Evolutionary conservation across 805 yeast genomes (phyloP).

Genomic region (Starmerella asiatica): DNA sequence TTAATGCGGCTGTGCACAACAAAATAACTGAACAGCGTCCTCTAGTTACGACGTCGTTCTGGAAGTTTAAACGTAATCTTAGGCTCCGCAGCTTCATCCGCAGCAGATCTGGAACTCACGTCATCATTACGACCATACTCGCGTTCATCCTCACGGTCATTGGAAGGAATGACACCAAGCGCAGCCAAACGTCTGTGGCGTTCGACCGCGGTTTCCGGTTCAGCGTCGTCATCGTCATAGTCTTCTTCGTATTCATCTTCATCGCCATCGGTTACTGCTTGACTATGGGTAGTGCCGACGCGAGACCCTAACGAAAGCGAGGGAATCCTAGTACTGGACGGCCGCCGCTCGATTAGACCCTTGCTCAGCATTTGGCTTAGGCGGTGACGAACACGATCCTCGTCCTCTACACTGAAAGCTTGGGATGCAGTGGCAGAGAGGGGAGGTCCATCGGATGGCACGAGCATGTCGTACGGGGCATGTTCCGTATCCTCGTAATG

Average conservation of each 20-base stretch:
- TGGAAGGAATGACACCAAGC: conserved; percentile 23
- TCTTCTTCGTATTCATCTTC: conserved; percentile 24
- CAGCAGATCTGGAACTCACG: not conserved
- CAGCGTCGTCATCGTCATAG: conserved; percentile 25
- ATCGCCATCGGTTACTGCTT: conserved; percentile 16
- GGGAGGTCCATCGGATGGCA: conserved; percentile 18
- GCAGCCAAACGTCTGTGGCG: conserved; percentile 43
- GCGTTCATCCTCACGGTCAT: conserved; percentile 20
- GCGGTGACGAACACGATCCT: conserved; percentile 11
- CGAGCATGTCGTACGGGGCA: conserved; percentile 19
- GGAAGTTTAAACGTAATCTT: conserved; percentile 18
- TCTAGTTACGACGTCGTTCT: conserved; percentile 2
- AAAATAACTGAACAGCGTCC: too few relatives aligned
- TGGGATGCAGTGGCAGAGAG: conserved; percentile 4
- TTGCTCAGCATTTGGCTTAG: conserved; percentile 13
- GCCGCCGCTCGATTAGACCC: conserved; percentile 14
- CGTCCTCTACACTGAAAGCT: conserved; percentile 20
- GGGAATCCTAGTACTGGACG: conserved; percentile 2
- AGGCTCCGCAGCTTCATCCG: conserved; percentile 11
- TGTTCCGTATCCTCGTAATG: conserved; percentile 20
- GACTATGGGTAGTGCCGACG: conserved; percentile 3
- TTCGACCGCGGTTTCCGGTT: conserved; percentile 53
- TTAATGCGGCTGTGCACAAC: too few relatives aligned
- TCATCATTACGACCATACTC: conserved; percentile 6
- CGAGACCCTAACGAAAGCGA: conserved; percentile 1